Base-by-base conservation (phyloP, 305 asterid genomes). In the Fraxinus greggii region DNA sequence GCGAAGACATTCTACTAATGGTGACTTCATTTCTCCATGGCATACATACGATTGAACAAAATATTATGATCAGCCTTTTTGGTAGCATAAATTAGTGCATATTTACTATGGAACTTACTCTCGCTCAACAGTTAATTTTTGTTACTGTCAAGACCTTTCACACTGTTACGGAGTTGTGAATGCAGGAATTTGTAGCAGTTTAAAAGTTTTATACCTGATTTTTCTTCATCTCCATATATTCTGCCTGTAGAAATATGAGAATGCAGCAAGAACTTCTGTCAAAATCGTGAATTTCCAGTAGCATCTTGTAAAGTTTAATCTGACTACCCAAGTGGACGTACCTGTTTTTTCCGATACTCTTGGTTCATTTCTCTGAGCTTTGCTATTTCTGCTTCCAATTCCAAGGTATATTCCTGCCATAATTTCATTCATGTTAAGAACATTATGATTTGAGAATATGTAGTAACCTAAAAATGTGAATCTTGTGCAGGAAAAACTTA, bases 381-480 rank as follows among this genome's bases (percentile, higher is more conserved):
- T 5, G 92, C 98, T 33, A 96, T 93, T 87, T 96, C 99, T 82
- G 94, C 94, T 91, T 96, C 99, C 92, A 96, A 84, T 80, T 96
- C 98, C 83, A 90, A 85, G 51, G 98, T 93, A 82, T 96, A 94
- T 38, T 97, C 99, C 98, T 96, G 88, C 79, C 67, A 75, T 59
- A 79, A 38, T 73, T 78, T 70, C 79, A 48, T 73, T 82, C 29
- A 74, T 80, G 75, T 35, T 42, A 76, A 51, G 28, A 80, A 72
- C 24, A 79, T 61, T 61, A 78, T 36, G n/a, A 40, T 24, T 76
- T 21, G 4, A 56, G 69, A 26, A 74, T 65, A 72, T 33, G 48
- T 24, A 15, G 45, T 67, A 51, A 36, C 15, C 79, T 26, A 32
- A 19, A 82, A 59, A 45, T 54, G 65, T 7, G 73, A 75, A 59